phyloP scores from a whole-genome alignment of 768 basidiomycete species.

The Pulveroboletus ravenelii region DNA sequence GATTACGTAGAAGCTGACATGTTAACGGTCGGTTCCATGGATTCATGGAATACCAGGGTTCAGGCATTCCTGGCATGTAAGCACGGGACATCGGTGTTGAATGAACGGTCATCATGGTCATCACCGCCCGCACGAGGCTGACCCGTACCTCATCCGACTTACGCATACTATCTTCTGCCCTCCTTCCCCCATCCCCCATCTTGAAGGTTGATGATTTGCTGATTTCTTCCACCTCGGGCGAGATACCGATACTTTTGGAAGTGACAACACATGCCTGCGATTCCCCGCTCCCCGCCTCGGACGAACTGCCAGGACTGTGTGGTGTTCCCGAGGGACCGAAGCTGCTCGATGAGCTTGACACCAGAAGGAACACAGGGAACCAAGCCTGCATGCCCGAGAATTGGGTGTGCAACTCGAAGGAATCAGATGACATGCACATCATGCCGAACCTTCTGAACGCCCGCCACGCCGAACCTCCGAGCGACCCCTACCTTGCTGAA shows the following conservation, averaged over 20 bases:
- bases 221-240: constrained; percentile 39
- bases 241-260: constrained; percentile 50
- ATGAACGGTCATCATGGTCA: constrained; percentile 9
- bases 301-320: constrained; percentile 1
- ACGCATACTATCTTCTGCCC: constrained; percentile 30
- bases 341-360: not conserved
- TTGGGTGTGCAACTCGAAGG: not conserved
- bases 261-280: constrained; percentile 2
- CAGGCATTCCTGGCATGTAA: constrained; percentile 1
- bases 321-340: constrained; percentile 5
- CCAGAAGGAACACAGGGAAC: not conserved
- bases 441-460: not conserved
- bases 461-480: not conserved
- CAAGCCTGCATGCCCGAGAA: not conserved
- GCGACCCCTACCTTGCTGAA: not conserved
- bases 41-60: constrained; percentile 22
- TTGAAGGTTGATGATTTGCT: constrained; percentile 36
- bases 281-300: not conserved
- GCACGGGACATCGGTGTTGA: not conserved
- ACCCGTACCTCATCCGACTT: constrained; percentile 41
- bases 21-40: not conserved
- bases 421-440: not conserved
- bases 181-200: constrained; percentile 45
- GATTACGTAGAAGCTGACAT: constrained; percentile 17
- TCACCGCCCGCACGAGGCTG: constrained; percentile 22